Evolutionary conservation across 352 stramenopile species (phyloP), one percentile per base, ranked within the genome.

Genomic region (Pythium vanterpoolii): DNA sequence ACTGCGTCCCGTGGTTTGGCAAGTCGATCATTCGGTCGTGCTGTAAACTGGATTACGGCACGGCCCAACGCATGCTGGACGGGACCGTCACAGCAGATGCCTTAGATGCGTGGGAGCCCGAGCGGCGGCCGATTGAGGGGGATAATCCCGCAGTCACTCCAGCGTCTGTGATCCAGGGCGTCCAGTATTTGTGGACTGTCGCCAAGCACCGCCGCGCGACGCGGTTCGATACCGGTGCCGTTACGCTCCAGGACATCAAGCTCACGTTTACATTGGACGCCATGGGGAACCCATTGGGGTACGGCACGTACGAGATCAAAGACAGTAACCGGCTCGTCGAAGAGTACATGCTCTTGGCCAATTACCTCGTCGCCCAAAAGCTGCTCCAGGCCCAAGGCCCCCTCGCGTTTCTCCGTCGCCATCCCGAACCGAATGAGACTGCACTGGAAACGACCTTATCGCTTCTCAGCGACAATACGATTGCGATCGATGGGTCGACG

Each of bases 271-370:
- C 87, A 28, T 64, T 98, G n/a, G 94, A 98, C 61, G 74, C 77
- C 1, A 91, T 96, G 69, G 86, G 91, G 6, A 95, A 98, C 33
- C 96, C 96, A 9, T 78, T 84, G n/a, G 59, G 77, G 0, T 96
- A 90, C 40, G 77, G 80, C 7, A 86, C 81, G 3, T 98, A 98
- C 62, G 80, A 94, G 16, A 90, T 98, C 33, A 90, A 94, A 30
- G 89, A 99, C 68, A 98, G 89, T 33, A 99, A 99, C 64, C 75
- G 87, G 6, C 69, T 98, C 10, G 87, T 99, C 8, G 96, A 99
- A 74, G 97, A 99, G 72, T 99, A 97, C 76, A 99, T 99, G 97
- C 78, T 99, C 5, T 64, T 99, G 27, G 97, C 97, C 5, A 99
- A 99, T 66, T 99, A 97, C 61, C 72, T 99, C 13, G 97, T 99